A percentile compares a stretch with the other conserved stretches of the same genome.
Evolutionary conservation across 805 yeast genomes (phyloP).

Genomic region (Saccharomycopsis amapae): DNA sequence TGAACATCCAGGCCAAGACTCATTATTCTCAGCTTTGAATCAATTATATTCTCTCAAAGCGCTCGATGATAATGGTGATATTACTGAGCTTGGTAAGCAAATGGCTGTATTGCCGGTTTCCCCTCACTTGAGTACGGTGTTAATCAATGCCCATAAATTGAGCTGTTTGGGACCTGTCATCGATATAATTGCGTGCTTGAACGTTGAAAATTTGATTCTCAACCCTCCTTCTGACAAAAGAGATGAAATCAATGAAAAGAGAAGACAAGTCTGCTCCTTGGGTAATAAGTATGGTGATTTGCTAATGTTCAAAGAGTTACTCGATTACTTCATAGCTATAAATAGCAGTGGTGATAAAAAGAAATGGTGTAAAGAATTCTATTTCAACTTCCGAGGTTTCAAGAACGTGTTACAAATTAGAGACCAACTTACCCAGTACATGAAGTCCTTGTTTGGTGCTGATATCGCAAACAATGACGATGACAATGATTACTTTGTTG

Average conservation of each 20-base stretch:
- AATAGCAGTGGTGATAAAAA: slow-evolving; percentile 48
- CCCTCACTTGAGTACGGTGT: slow-evolving; percentile 86
- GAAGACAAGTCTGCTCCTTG: slow-evolving; percentile 60
- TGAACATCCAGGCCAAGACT: slow-evolving; percentile 77
- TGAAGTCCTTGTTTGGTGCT: slow-evolving; percentile 40
- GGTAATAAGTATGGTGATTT: slow-evolving; percentile 81
- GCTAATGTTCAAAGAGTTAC: slow-evolving; percentile 71
- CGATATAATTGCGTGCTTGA: slow-evolving; percentile 86
- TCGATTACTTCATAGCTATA: slow-evolving; percentile 45
- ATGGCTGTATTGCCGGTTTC: slow-evolving; percentile 88
- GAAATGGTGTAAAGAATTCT: slow-evolving; percentile 78
- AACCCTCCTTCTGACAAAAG: slow-evolving; percentile 75
- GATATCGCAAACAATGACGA: slow-evolving; percentile 12
- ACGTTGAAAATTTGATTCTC: slow-evolving; percentile 80
- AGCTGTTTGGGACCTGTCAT: slow-evolving; percentile 59
- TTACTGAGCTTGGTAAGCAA: slow-evolving; percentile 72
- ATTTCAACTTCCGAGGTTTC: slow-evolving; percentile 72
- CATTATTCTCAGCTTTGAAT: slow-evolving; percentile 68
- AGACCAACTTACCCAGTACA: slow-evolving; percentile 65
- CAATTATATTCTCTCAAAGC: slow-evolving; percentile 78
- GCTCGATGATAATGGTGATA: slow-evolving; percentile 62
- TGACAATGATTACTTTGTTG: slow-evolving; percentile 21
- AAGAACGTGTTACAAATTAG: slow-evolving; percentile 69
- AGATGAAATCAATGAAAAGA: slow-evolving; percentile 74
- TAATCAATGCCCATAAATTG: slow-evolving; percentile 57